Base-by-base conservation (phyloP, 1,284 basidiomycete genomes). In the Trichosporon sp. region DNA sequence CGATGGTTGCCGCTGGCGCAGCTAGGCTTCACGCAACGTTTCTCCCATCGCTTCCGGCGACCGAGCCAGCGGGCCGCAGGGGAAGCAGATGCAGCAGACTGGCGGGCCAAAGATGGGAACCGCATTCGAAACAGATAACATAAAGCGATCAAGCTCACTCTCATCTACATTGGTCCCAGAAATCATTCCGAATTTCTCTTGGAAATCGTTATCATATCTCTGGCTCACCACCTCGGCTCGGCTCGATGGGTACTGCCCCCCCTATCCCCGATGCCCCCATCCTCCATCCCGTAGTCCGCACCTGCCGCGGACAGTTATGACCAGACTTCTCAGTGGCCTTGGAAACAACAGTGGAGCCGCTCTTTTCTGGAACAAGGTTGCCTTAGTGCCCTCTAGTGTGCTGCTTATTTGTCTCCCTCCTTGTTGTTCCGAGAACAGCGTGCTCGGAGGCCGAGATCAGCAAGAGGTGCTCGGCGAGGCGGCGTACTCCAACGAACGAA, bases 271-370 rank as follows among this genome's bases (percentile, higher is more conserved):
- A 26, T 26, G 26, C 26, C 26, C 26, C 26, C 26, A 26, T 26
- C 26, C 26, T 26, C 26, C 26, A 11, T 43, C 35, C 35, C 35
- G 35, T 10, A 37, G 35, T 5, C 35, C 35, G 35, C 35, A 37
- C 43, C 43, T 26, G 26, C 26, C 26, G 26, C 26, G 26, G 26
- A 26, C 26, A 26, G 26, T 26, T 26, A 2, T 26, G 26, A 26
- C 26, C 26, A 26, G 11, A n/a, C 8, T 40, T 40, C 10, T 40
- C 38, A 40, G 12, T 14, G 3, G 16, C 43, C 43, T 26, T 46
- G 43, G 43, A n/a, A 11, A 46, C 43, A 46, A n/a, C 51, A 19
- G 51, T 54, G 51, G 51, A 54, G 51, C 51, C 51, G 51, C 51
- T 10, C 51, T 21, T 54, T 54, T 26, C 21, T 54, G 51, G 51